These are phyloP conservation scores for Diaporthe citrichinensis DNA, from an alignment of 2,329 filamentous ascomycete genomes.

Conservation along the genomic window DNA sequence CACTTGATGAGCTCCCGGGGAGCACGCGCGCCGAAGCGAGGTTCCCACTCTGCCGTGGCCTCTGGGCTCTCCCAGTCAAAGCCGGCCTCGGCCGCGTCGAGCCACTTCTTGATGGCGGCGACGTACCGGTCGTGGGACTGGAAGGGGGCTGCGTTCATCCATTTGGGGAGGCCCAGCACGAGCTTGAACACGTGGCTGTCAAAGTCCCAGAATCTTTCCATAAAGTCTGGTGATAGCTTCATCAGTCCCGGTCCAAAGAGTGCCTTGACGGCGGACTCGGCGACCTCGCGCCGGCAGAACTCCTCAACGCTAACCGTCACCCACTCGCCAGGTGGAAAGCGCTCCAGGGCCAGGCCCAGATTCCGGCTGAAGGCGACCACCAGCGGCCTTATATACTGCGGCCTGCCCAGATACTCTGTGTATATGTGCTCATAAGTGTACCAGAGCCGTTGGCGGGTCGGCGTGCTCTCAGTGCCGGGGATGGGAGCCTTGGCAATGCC, in stretches of 20 bases:
- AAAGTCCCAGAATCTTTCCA: conserved; percentile 43
- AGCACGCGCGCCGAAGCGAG: conserved; percentile 42
- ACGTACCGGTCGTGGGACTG: conserved; percentile 36
- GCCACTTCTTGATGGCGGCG: conserved; percentile 21
- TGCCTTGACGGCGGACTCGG: conserved; percentile 39
- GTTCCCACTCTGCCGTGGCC: conserved; percentile 42
- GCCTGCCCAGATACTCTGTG: conserved; percentile 40
- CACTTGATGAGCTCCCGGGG: conserved; percentile 37
- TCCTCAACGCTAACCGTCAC: conserved; percentile 34
- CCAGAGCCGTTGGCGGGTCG: conserved; percentile 42
- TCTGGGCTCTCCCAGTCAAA: conserved; percentile 41
- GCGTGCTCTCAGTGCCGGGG: conserved; percentile 35
- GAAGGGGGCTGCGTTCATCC: conserved; percentile 38
- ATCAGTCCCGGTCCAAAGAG: conserved; percentile 41
- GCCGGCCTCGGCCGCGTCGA: background rate
- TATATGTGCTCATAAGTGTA: conserved; percentile 39
- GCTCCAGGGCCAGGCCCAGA: conserved; percentile 39
- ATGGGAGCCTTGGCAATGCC: conserved; percentile 48
- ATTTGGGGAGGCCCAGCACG: conserved; percentile 37
- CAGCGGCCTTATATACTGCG: conserved; percentile 34
- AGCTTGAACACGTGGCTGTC: conserved; percentile 39
- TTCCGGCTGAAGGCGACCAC: conserved; percentile 38
- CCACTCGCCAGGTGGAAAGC: conserved; percentile 37
- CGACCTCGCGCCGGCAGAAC: conserved; percentile 41
- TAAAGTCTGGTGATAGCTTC: conserved; percentile 37